phyloP scores from a whole-genome alignment of 192 early-diverging fungal species.

The Martensiomyces pterosporus region DNA sequence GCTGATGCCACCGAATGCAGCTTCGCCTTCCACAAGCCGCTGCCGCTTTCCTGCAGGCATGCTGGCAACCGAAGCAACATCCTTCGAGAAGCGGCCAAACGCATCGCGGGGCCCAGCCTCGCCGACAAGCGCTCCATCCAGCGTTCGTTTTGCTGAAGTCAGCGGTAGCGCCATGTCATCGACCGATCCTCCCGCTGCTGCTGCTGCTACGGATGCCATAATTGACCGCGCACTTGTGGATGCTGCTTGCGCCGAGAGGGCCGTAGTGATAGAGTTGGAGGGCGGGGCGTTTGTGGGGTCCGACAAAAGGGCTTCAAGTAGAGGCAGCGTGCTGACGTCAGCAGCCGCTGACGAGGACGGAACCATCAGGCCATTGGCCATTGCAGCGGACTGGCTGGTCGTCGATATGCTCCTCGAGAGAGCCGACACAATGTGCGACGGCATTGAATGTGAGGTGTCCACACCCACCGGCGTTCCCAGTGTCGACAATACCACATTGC shows the following conservation, averaged over 20 bases:
- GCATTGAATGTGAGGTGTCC: too few relatives aligned
- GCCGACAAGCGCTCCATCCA: too few relatives aligned
- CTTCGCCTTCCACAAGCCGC: background rate
- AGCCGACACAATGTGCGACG: too few relatives aligned
- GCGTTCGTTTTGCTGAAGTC: background rate
- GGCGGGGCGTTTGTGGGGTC: constrained; percentile 19
- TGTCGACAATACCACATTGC: too few relatives aligned
- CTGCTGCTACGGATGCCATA: too few relatives aligned
- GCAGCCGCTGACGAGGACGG: constrained; percentile 1
- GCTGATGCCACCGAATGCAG: background rate
- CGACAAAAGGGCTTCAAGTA: constrained; percentile 41
- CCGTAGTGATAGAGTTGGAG: too few relatives aligned
- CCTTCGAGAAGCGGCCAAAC: too few relatives aligned
- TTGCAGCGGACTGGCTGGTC: too few relatives aligned
- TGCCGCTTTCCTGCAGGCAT: background rate
- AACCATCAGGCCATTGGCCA: too few relatives aligned
- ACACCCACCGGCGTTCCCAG: too few relatives aligned
- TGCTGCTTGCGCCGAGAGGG: constrained; percentile 21
- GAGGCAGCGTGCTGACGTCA: constrained; percentile 29
- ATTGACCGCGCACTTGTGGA: constrained; percentile 1
- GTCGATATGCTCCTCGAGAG: too few relatives aligned
- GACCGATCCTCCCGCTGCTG: background rate
- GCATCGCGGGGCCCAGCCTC: too few relatives aligned
- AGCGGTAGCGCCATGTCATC: background rate
- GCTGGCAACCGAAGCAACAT: background rate